A percentile compares a stretch with the other conserved stretches of the same genome.
phyloP scores from a whole-genome alignment of 2,329 filamentous ascomycete species.

The Leptographium lundbergii region DNA sequence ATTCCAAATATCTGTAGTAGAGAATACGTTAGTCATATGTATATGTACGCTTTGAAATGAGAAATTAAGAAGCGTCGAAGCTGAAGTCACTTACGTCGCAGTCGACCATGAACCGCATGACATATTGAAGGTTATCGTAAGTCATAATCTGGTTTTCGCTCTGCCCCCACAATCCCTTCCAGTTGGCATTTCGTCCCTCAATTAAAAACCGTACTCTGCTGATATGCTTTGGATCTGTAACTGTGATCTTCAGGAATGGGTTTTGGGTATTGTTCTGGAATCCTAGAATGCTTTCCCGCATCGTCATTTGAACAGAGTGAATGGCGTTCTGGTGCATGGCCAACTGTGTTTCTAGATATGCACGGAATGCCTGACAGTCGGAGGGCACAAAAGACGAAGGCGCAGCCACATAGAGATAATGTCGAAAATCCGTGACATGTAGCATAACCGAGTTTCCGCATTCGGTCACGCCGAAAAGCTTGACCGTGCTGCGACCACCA shows the following conservation, averaged over 20 bases:
- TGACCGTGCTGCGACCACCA: constrained; percentile 65
- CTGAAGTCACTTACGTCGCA: constrained; percentile 48
- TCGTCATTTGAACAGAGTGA: constrained; percentile 65
- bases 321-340: constrained; percentile 59
- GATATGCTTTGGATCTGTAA: constrained; percentile 80
- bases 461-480: constrained; percentile 83
- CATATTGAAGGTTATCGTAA: constrained; percentile 92
- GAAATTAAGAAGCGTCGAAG: background rate
- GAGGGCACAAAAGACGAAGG: constrained; percentile 67
- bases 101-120: constrained; percentile 96
- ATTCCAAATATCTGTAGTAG: constrained; percentile 64
- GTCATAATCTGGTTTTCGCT: constrained; percentile 64
- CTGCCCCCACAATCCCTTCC: constrained; percentile 74
- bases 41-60: background rate
- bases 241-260: constrained; percentile 86
- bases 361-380: constrained; percentile 67
- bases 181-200: constrained; percentile 68
- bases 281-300: constrained; percentile 84
- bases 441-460: constrained; percentile 82
- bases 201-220: constrained; percentile 62
- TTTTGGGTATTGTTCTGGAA: constrained; percentile 89
- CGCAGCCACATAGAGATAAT: constrained; percentile 90
- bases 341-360: constrained; percentile 67
- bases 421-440: constrained; percentile 89
- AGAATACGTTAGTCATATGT: background rate